phyloP scores from a whole-genome alignment of 208 protist species.

The Crithidia expoeki region DNA sequence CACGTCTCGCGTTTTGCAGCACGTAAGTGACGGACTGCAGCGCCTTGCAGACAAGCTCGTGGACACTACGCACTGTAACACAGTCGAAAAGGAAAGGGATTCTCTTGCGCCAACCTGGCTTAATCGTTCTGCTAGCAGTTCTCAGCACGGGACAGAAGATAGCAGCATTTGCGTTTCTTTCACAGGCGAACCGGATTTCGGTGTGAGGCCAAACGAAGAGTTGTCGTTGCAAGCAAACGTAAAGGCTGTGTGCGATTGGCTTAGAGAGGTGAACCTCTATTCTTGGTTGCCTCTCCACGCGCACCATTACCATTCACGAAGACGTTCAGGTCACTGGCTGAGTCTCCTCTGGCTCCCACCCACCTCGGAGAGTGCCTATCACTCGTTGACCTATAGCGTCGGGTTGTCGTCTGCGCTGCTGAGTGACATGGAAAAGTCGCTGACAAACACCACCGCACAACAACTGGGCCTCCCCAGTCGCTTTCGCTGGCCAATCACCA shows the following conservation, averaged over 20 bases:
- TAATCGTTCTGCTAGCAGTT: too few species aligned
- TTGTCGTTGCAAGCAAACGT: not conserved
- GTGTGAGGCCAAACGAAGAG: not conserved
- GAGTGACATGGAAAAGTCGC: conserved; percentile 33
- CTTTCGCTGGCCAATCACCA: conserved; percentile 40
- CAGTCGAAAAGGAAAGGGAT: not conserved
- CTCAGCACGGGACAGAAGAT: too few species aligned
- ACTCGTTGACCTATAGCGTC: conserved; percentile 12
- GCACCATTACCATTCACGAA: not conserved
- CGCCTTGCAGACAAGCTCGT: not conserved
- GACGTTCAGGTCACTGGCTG: not conserved
- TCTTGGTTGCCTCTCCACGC: not conserved
- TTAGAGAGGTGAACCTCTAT: not conserved
- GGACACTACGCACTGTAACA: not conserved
- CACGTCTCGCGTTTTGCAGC: conserved; percentile 1
- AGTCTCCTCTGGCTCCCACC: not conserved
- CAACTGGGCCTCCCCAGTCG: conserved; percentile 43
- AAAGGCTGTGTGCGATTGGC: not conserved
- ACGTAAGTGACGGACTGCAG: conserved; percentile 12
- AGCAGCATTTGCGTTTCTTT: not conserved
- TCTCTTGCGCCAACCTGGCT: too few species aligned
- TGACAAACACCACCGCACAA: conserved; percentile 36
- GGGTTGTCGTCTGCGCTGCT: not conserved
- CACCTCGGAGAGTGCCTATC: conserved; percentile 8
- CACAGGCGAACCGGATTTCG: too few species aligned